Base-by-base conservation (phyloP, 2,329 filamentous ascomycete species). In the Talaromyces sp. region DNA sequence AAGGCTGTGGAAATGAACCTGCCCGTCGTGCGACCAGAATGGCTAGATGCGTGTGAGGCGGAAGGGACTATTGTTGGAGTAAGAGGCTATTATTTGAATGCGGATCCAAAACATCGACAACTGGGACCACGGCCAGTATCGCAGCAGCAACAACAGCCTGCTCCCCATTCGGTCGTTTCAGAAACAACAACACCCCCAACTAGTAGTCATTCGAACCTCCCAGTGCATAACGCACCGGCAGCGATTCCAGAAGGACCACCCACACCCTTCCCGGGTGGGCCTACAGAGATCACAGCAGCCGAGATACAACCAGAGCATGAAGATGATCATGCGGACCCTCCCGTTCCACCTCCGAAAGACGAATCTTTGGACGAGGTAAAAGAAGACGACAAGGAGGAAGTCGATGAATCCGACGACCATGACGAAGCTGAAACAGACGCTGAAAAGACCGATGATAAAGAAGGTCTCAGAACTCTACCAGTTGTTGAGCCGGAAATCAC, bases 1-100 rank as follows among this genome's bases (percentile, higher is more conserved):
- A 96, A 95, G 81, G 95, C 95, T 0, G 88, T 93, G 33, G 93
- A 98, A 80, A 96, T 93, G 86, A 99, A 98, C 76, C 96, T 99
- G 61, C 95, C 95, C 7, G 92, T 99, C 11, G 95, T 99, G 23
- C 86, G 95, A 42, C 95, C 95, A 21, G 95, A 99, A 76, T 99
- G 95, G 95, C 86, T 99, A 33, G 90, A 96, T 69, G 93, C 92
- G n/a, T 99, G 95, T 74, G 93, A 98, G 78, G 85, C 90, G 68
- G 93, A 91, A 75, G 93, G 93, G 50, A 87, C 92, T 64, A 96
- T 99, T 66, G 88, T 98, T 2, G 92, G 93, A 57, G 95, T 98
- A 33, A 88, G 95, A 69, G 93, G 93, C 69, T 99, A 97, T 78
- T 99, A 99, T 76, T 84, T 99, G 35, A 93, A 97, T 73, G 95